These are phyloP conservation scores for Vitis hybrid DNA, from an alignment of 177 flowering plant species.

Conservation along the genomic window DNA sequence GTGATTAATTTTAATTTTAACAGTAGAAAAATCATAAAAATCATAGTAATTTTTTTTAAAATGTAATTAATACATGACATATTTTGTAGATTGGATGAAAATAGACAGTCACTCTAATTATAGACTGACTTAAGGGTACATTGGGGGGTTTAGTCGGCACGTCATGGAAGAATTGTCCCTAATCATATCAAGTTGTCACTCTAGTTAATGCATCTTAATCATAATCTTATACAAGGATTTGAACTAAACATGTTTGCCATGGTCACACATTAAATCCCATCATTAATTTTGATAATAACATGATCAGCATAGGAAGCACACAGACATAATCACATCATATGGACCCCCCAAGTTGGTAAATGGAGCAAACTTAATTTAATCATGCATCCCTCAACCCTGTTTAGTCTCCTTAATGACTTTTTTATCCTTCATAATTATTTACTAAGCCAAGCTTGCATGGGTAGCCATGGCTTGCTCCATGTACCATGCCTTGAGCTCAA, in stretches of 20 bases:
- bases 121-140: too few species aligned
- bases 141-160: too few species aligned
- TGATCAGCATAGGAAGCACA: conserved; percentile 16
- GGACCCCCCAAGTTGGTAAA: conserved; percentile 9
- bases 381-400: not conserved
- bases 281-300: conserved; percentile 7
- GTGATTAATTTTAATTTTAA: too few species aligned
- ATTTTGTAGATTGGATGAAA: too few species aligned
- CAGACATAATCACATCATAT: conserved; percentile 19
- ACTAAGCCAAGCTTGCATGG: not conserved
- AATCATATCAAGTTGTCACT: not conserved
- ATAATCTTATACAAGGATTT: conserved; percentile 11
- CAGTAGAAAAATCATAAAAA: too few species aligned
- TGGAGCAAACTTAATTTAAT: not conserved
- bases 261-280: conserved; percentile 8
- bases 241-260: conserved; percentile 21
- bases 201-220: conserved; percentile 23
- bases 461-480: too few species aligned
- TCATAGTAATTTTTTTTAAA: too few species aligned
- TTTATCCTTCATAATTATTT: not conserved
- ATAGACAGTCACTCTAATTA: too few species aligned
- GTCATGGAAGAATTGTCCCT: too few species aligned
- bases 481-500: too few species aligned
- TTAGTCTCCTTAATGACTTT: not conserved
- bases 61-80: too few species aligned